phyloP scores from a whole-genome alignment of 176 grass and related monocot genomes.

The Eragrostis curvula region DNA sequence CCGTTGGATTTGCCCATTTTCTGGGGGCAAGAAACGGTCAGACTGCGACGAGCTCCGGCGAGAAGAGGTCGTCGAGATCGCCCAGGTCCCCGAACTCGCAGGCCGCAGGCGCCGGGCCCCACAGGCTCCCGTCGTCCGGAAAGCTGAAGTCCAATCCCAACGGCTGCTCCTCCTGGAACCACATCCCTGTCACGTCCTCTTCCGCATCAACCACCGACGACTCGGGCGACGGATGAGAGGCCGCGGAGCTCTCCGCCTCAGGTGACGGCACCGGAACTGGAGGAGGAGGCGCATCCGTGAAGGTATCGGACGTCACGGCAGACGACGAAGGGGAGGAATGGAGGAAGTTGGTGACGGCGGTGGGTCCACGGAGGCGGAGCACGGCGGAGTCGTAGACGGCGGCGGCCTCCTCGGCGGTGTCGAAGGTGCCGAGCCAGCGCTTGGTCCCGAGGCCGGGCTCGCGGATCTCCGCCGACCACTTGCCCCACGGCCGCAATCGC shows the following conservation, averaged over 20 bases:
- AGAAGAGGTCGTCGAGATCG: conserved; percentile 51
- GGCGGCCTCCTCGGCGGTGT: conserved; percentile 69
- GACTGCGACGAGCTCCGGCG: conserved; percentile 1
- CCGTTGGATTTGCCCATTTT: neutral
- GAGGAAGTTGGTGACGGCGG: conserved; percentile 59
- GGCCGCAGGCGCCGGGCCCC: neutral
- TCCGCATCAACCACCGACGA: conserved; percentile 23
- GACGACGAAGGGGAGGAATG: neutral
- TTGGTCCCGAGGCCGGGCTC: conserved; percentile 50
- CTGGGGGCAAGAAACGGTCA: neutral
- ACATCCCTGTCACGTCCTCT: neutral
- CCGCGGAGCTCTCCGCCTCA: neutral
- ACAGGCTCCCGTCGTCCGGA: neutral
- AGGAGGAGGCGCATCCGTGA: neutral
- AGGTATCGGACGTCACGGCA: neutral
- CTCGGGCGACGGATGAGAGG: neutral
- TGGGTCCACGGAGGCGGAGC: conserved; percentile 51
- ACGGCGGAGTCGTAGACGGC: conserved; percentile 68
- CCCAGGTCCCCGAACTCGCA: conserved; percentile 48
- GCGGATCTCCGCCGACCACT: conserved; percentile 54
- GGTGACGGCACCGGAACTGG: neutral
- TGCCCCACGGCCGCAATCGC: conserved; percentile 57
- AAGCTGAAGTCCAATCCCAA: conserved; percentile 10
- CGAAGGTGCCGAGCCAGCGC: conserved; percentile 81
- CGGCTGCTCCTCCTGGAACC: neutral